A percentile compares a stretch with the other conserved stretches of the same genome.
phyloP scores from a whole-genome alignment of 2,329 filamentous ascomycete genomes.

The Akanthomyces uredinophilus region DNA sequence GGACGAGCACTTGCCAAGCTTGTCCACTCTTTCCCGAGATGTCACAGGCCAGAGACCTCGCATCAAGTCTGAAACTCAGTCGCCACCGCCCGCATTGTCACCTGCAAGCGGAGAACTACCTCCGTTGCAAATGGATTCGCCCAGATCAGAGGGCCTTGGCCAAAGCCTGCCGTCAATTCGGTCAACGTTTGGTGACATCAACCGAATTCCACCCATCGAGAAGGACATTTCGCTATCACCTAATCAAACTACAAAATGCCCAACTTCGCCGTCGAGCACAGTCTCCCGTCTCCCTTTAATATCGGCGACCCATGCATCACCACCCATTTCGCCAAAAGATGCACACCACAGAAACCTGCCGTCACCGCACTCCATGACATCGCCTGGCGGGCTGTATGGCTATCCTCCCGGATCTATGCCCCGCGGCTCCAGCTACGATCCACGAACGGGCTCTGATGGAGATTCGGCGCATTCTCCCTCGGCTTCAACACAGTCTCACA shows the following conservation, averaged over 20 bases:
- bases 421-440: neutral
- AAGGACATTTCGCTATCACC: constrained; percentile 26
- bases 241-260: constrained; percentile 23
- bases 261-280: constrained; percentile 31
- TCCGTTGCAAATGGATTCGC: constrained; percentile 33
- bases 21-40: constrained; percentile 12
- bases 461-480: constrained; percentile 2
- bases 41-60: constrained; percentile 10
- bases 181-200: constrained; percentile 32
- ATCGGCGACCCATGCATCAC: constrained; percentile 30
- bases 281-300: constrained; percentile 29
- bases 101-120: constrained; percentile 29
- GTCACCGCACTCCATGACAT: constrained; percentile 41
- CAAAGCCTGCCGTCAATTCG: constrained; percentile 36
- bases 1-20: constrained; percentile 25
- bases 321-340: constrained; percentile 48
- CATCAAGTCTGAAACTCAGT: constrained; percentile 19
- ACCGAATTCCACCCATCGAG: constrained; percentile 27
- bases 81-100: constrained; percentile 22
- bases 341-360: constrained; percentile 39
- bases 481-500: constrained; percentile 3
- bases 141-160: constrained; percentile 29
- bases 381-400: constrained; percentile 32
- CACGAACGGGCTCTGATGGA: constrained; percentile 2
- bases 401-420: constrained; percentile 26